Base-by-base conservation (phyloP, 2,329 filamentous ascomycete genomes). In the Colletotrichum sp. region DNA sequence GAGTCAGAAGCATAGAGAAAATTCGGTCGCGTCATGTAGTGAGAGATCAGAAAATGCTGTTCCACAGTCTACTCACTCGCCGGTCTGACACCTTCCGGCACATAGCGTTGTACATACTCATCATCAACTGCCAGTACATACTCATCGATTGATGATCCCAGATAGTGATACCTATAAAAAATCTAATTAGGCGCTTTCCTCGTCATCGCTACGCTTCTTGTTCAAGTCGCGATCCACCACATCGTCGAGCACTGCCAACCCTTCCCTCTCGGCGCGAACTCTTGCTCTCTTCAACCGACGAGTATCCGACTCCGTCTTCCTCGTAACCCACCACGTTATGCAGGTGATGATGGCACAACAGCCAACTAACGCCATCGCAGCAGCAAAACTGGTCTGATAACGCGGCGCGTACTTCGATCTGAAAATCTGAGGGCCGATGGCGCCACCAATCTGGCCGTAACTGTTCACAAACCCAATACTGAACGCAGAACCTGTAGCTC, bases 381-480 rank as follows among this genome's bases (percentile, higher is more conserved):
- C 81, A 0, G 82, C 84, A 75, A 89, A 89, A 0, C 84, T 83
- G 4, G 83, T 79, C 32, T 81, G 83, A 77, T 89, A 89, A n/a
- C 83, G 82, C 3, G 86, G 87, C 9, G 86, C 86, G 68, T 86
- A 89, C 48, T 82, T 81, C 36, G 82, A 83, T 52, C 82, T 80
- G 77, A 89, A 89, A 26, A 89, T 84, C 78, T 89, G 87, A 12
- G 87, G 85, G 0, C 86, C 87, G 13, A 89, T 83, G 2, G 86
- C 86, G 18, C 86, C 87, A 5, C 87, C 87, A 21, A 89, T 87
- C 75, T 89, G 87, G 0, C 87, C 87, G 77, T 89, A 88, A 71
- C 84, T 87, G 76, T 88, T 89, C 66, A 87, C 86, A 69, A 89
- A 89, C 1, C 85, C 87, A 69, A 89, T 88, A 3, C 86, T 84